Conservation (phyloP, 371 early-diverging fungal genomes). For the Parasitella parasitica region DNA sequence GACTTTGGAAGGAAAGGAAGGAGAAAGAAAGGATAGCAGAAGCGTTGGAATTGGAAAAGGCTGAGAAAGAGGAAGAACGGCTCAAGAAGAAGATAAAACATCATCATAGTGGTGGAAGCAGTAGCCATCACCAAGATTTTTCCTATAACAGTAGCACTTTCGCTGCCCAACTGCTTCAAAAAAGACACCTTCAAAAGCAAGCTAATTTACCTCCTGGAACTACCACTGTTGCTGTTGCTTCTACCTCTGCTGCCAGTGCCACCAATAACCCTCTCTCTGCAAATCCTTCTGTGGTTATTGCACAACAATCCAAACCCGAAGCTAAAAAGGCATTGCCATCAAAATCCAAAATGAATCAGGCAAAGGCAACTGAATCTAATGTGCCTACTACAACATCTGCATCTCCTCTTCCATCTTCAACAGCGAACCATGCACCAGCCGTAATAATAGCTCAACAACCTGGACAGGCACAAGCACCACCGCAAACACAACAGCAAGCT, state of each 20-base stretch:
- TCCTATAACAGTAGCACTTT: background rate
- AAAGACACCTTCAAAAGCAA: slow-evolving; percentile 1
- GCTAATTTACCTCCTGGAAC: background rate
- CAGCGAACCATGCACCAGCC: background rate
- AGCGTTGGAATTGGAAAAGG: slow-evolving; percentile 17
- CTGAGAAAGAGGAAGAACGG: slow-evolving; percentile 17
- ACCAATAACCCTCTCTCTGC: background rate
- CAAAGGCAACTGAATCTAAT: background rate
- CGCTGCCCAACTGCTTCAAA: slow-evolving; percentile 19
- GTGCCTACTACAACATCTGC: background rate
- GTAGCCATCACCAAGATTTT: background rate
- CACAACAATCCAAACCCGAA: background rate
- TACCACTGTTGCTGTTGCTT: background rate
- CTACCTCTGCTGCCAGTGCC: background rate
- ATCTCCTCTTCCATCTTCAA: background rate
- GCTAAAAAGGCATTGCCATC: background rate
- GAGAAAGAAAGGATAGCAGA: slow-evolving; percentile 20
- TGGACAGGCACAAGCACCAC: slow-evolving; percentile 8
- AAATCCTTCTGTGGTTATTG: background rate
- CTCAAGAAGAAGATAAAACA: slow-evolving; percentile 1
- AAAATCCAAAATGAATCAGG: background rate
- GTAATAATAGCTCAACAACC: background rate
- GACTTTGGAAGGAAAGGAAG: slow-evolving; percentile 20
- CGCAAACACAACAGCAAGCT: slow-evolving; percentile 14
- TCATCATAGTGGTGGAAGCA: background rate